Percentiles rank a stretch among this genome's conserved stretches.
Evolutionary conservation across 371 early-diverging fungal genomes (phyloP).

Genomic region (Conidiobolus incongruus): DNA sequence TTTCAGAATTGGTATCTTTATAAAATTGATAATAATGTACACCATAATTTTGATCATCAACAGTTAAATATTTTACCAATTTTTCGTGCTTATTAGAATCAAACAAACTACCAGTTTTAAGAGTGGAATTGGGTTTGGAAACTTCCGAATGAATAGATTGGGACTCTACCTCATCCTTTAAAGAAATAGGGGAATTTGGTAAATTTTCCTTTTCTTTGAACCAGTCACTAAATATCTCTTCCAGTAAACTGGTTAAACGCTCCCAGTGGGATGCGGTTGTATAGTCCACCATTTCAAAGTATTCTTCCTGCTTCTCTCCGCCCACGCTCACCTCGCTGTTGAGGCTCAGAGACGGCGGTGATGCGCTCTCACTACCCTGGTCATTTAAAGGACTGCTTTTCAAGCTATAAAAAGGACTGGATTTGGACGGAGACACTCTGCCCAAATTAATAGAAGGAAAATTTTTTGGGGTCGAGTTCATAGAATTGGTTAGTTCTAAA

Average conservation of each 20-base stretch:
- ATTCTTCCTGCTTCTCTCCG: slow-evolving; percentile 1
- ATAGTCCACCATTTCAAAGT: slow-evolving; percentile 7
- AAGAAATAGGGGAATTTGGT: background rate
- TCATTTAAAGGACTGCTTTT: too few relatives aligned
- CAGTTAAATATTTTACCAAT: background rate
- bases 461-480: too few relatives aligned
- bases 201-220: background rate
- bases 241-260: slow-evolving; percentile 4
- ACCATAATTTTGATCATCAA: too few relatives aligned
- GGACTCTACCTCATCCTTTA: slow-evolving; percentile 4
- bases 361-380: too few relatives aligned
- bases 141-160: background rate
- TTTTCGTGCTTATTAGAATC: background rate
- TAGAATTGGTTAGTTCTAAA: too few relatives aligned
- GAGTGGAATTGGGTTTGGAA: background rate
- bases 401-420: too few relatives aligned
- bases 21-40: slow-evolving; percentile 4
- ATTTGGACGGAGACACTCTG: too few relatives aligned
- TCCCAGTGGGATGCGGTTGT: slow-evolving; percentile 6
- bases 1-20: background rate
- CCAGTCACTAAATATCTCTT: slow-evolving; percentile 5
- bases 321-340: background rate
- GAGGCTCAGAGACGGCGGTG: too few relatives aligned
- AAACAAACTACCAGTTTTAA: background rate
- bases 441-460: too few relatives aligned